phyloP scores from a whole-genome alignment of 768 basidiomycete species.

The Tricholoma matsutake region DNA sequence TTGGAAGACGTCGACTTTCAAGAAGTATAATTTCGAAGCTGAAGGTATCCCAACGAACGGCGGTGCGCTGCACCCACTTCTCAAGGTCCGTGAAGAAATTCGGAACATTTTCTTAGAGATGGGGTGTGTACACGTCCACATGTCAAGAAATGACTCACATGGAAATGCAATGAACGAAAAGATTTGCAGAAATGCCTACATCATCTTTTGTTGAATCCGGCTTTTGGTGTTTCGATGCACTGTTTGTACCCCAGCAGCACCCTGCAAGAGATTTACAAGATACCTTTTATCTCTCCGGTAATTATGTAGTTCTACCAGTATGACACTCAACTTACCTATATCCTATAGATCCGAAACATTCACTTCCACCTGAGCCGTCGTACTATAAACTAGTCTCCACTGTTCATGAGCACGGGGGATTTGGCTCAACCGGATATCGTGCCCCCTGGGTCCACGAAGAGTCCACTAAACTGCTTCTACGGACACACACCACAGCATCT shows the following conservation, averaged over 20 bases:
- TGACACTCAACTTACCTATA: neutral
- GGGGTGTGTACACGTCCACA: conserved; percentile 60
- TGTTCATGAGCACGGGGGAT: conserved; percentile 84
- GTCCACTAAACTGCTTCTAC: conserved; percentile 85
- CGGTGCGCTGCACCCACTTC: conserved; percentile 91
- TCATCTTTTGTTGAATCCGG: conserved; percentile 93
- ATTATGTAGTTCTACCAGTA: conserved; percentile 17
- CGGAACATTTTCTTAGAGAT: conserved; percentile 98
- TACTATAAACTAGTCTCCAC: conserved; percentile 85
- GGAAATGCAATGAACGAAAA: conserved; percentile 27
- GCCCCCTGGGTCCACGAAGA: conserved; percentile 95
- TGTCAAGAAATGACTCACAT: neutral
- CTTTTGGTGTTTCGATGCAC: conserved; percentile 99
- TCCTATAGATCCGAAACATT: conserved; percentile 66
- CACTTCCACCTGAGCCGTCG: conserved; percentile 70
- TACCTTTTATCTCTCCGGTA: conserved; percentile 96
- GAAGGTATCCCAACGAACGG: conserved; percentile 87
- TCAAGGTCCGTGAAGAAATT: conserved; percentile 98
- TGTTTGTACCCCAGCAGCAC: conserved; percentile 99
- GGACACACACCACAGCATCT: conserved; percentile 96
- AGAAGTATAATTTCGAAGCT: conserved; percentile 99
- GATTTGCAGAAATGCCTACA: conserved; percentile 99
- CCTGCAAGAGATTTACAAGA: conserved; percentile 97
- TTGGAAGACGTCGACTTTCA: conserved; percentile 93
- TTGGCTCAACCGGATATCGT: conserved; percentile 93